Percentiles rank a stretch among this genome's conserved stretches.
Evolutionary conservation across 2,329 filamentous ascomycete species (phyloP).

Genomic region (Exutisphaerella laricina): DNA sequence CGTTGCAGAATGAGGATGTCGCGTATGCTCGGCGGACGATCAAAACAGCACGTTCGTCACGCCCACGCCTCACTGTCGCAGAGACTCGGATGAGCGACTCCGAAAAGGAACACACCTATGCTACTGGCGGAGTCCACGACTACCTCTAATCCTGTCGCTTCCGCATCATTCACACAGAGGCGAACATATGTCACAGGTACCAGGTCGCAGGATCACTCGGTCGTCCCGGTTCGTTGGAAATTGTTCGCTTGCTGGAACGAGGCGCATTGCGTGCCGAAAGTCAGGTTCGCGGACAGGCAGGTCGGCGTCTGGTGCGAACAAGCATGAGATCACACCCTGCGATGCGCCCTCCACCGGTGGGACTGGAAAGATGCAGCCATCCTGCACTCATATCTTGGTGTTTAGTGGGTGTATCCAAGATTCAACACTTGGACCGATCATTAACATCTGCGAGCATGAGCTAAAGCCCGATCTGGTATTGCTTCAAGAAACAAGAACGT

Average conservation of each 20-base stretch:
- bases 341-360: slow-evolving; percentile 5
- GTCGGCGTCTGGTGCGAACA: slow-evolving; percentile 1
- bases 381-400: slow-evolving; percentile 4
- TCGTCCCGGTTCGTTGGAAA: slow-evolving; percentile 8
- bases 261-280: slow-evolving; percentile 8
- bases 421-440: background rate
- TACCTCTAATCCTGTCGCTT: background rate
- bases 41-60: too few relatives aligned
- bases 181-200: slow-evolving; percentile 6
- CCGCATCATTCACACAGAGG: slow-evolving; percentile 6
- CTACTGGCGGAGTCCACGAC: background rate
- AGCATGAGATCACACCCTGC: slow-evolving; percentile 16
- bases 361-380: slow-evolving; percentile 4
- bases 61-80: background rate
- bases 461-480: background rate
- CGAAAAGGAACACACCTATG: background rate
- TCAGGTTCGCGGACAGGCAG: background rate
- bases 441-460: background rate
- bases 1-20: background rate
- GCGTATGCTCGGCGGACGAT: background rate
- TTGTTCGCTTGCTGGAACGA: slow-evolving; percentile 17
- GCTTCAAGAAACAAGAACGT: slow-evolving; percentile 4
- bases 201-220: slow-evolving; percentile 9
- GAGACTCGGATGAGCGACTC: background rate
- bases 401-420: slow-evolving; percentile 3